Evolutionary conservation across 1,284 basidiomycete genomes (phyloP), one percentile per base, ranked within the genome.

Genomic region (Cryptococcus hybrid): DNA sequence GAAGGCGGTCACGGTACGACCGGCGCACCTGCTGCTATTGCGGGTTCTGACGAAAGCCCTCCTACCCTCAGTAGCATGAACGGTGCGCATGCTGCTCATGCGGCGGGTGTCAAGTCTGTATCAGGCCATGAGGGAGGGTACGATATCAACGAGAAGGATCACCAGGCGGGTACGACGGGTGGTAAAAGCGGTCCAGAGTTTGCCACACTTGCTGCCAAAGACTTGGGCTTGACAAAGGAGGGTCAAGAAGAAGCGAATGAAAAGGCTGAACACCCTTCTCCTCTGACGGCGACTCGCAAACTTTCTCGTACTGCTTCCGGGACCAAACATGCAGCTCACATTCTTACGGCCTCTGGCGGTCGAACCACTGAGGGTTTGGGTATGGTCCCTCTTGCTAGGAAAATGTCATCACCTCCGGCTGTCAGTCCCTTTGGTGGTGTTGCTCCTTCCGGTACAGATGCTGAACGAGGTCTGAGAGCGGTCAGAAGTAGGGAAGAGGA

Each of bases 401-500:
- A 66, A 44, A 48, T 39, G 6, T 66, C 63, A 3, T 52, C 60
- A 36, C 73, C 73, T 0, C 70, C 73, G 0, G 68, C 54, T 6
- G 73, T 75, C 2, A 58, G 65, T 6, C 55, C 59, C 7, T 77
- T 71, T 47, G 74, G 75, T 24, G 73, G 75, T 13, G 66, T 70
- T 4, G 62, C 71, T 0, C 71, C 74, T 0, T 58, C 66, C 5
- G 71, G 67, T 5, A 30, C 40, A 7, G 76, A 78, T 56, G 72
- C 71, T 0, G 72, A 75, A n/a, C 60, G 65, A 51, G 76, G 74
- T 8, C 60, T 76, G 40, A 46, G 55, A 9, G 66, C 75, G 7
- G 66, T 73, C 1, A 60, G 73, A 34, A 71, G 68, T 43, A 60
- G 63, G 7, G 73, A 76, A 50, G 74, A 76, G 54, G 74, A 70